These are phyloP conservation scores for Bruguiera gymnorhiza DNA, from an alignment of 345 rosid genomes.

Conservation along the genomic window DNA sequence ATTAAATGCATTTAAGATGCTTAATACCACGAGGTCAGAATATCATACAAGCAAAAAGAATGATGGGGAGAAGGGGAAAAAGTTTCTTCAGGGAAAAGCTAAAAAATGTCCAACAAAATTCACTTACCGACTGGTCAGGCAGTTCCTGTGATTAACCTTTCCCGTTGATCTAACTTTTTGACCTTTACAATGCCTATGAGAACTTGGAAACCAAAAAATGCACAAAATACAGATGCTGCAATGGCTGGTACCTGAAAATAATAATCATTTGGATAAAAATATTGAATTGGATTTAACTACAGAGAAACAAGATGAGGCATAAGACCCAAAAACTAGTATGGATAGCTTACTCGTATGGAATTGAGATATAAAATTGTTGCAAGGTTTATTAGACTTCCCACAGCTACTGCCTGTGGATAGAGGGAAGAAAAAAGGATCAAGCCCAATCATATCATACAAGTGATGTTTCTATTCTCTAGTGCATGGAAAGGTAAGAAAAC, in stretches of 20 bases:
- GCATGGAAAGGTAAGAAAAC: not conserved
- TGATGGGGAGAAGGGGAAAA: not conserved
- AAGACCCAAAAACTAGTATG: not conserved
- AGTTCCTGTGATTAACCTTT: slow-evolving; percentile 86
- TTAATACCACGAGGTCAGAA: not conserved
- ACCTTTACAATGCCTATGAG: slow-evolving; percentile 77
- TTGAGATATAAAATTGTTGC: slow-evolving; percentile 89
- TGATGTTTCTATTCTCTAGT: not conserved
- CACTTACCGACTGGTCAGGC: slow-evolving; percentile 51
- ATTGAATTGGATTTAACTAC: not conserved
- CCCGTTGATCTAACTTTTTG: slow-evolving; percentile 74
- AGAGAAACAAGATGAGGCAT: not conserved
- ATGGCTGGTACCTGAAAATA: slow-evolving; percentile 65
- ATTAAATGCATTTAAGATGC: not conserved
- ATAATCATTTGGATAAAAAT: slow-evolving; percentile 12
- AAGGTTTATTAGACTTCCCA: slow-evolving; percentile 90
- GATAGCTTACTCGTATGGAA: slow-evolving; percentile 67
- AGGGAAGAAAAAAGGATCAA: slow-evolving; percentile 5
- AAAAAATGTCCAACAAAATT: not conserved
- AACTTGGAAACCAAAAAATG: slow-evolving; percentile 78
- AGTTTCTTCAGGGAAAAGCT: not conserved
- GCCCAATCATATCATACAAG: not conserved
- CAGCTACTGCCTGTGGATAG: slow-evolving; percentile 79
- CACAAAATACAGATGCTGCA: slow-evolving; percentile 57
- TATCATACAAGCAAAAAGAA: not conserved